phyloP scores from a whole-genome alignment of 2,329 filamentous ascomycete genomes.

The Ophiostoma quercus region DNA sequence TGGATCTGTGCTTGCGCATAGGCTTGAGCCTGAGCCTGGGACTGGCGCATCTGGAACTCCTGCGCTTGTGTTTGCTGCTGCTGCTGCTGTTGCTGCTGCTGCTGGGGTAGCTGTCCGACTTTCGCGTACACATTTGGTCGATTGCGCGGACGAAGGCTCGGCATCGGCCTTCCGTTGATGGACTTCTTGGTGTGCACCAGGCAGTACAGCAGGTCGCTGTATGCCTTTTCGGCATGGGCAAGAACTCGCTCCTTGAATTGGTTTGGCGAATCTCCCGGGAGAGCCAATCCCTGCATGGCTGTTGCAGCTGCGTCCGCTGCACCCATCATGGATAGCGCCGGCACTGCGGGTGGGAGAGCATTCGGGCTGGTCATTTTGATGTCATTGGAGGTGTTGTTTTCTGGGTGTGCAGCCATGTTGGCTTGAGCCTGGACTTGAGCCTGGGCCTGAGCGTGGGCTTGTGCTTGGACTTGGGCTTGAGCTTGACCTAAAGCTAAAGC shows the following conservation, averaged over 20 bases:
- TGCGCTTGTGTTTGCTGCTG: conserved; percentile 16
- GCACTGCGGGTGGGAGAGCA: conserved; percentile 30
- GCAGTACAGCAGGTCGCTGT: conserved; percentile 63
- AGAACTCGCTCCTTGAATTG: conserved; percentile 64
- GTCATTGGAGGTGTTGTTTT: conserved; percentile 15
- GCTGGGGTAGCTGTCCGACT: conserved; percentile 38
- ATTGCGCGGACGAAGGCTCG: conserved; percentile 38
- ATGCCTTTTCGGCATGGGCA: conserved; percentile 65
- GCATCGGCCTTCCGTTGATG: conserved; percentile 37
- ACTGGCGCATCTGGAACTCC: not conserved
- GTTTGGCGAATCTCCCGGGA: conserved; percentile 27
- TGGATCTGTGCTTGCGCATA: conserved; percentile 11
- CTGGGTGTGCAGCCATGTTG: conserved; percentile 3
- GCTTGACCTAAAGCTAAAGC: no score
- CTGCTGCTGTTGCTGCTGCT: conserved; percentile 23
- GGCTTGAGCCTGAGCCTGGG: conserved; percentile 14
- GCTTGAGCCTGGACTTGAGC: not conserved
- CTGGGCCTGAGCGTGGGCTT: no score
- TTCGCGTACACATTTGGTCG: conserved; percentile 54
- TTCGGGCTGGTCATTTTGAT: conserved; percentile 31
- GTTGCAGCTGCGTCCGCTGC: not conserved
- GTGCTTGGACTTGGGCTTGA: no score
- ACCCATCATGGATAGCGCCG: conserved; percentile 23
- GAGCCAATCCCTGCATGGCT: conserved; percentile 13
- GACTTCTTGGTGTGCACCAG: conserved; percentile 56